Conservation (phyloP, 257 asterid species). For the Solanum rostratum region DNA sequence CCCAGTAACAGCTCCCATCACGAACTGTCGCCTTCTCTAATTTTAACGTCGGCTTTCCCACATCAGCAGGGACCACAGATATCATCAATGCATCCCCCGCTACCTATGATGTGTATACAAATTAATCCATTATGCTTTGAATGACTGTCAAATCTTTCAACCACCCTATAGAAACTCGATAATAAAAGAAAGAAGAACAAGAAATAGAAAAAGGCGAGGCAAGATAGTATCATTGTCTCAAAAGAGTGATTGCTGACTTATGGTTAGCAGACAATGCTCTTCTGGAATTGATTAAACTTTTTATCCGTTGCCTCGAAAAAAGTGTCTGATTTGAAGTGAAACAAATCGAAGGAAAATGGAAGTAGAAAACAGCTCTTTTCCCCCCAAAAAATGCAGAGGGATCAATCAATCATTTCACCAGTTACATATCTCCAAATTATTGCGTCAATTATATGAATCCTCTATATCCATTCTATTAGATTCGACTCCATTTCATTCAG, state of each 20-base stretch:
- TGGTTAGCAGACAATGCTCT: neutral
- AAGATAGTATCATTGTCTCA: neutral
- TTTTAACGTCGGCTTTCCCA: slow-evolving; percentile 69
- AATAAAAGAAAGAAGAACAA: neutral
- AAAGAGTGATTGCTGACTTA: neutral
- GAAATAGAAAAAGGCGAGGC: neutral
- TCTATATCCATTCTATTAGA: neutral
- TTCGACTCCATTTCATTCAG: neutral
- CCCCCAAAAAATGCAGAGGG: neutral
- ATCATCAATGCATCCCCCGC: slow-evolving; percentile 68
- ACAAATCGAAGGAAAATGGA: neutral
- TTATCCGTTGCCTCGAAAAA: neutral
- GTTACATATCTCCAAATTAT: neutral
- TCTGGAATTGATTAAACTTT: neutral
- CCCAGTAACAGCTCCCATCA: slow-evolving; percentile 91
- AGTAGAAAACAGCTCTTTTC: neutral
- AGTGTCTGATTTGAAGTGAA: neutral
- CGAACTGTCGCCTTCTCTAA: slow-evolving; percentile 59
- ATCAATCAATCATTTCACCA: neutral
- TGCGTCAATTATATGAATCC: neutral
- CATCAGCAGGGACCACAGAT: slow-evolving; percentile 80
- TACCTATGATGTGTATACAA: slow-evolving; percentile 30
- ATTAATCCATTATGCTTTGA: neutral
- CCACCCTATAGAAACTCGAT: neutral
- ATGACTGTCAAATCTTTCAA: neutral